phyloP scores from a whole-genome alignment of 257 asterid species.

The Ilex aquifolium region DNA sequence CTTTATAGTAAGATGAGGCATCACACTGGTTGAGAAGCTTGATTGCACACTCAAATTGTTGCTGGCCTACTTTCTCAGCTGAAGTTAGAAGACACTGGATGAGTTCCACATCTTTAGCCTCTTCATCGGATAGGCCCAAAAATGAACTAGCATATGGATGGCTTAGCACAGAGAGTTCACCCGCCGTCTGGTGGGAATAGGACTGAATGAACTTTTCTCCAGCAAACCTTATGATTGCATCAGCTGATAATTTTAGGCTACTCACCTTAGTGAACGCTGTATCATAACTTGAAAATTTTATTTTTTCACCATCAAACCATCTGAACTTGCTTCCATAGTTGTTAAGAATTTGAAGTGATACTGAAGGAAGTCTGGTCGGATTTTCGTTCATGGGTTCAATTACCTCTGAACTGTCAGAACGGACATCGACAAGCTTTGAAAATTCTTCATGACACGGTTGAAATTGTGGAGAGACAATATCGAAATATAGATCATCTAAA shows the following conservation, averaged over 20 bases:
- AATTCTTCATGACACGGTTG: conserved; percentile 6
- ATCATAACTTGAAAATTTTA: conserved; percentile 8
- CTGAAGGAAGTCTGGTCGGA: conserved; percentile 12
- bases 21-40: conserved; percentile 24
- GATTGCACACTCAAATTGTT: conserved; percentile 28
- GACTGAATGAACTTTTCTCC: conserved; percentile 45
- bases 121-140: conserved; percentile 26
- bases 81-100: conserved; percentile 42
- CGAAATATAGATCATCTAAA: background rate
- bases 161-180: conserved; percentile 24
- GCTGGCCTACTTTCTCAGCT: conserved; percentile 40
- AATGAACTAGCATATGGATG: conserved; percentile 31
- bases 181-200: conserved; percentile 4
- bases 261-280: background rate
- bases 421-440: background rate
- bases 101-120: conserved; percentile 33
- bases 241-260: conserved; percentile 16
- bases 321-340: conserved; percentile 37
- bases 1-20: conserved; percentile 17
- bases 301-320: conserved; percentile 20
- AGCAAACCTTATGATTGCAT: conserved; percentile 39
- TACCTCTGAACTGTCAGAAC: conserved; percentile 6
- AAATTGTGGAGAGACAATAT: background rate
- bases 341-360: conserved; percentile 38
- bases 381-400: conserved; percentile 14